Evolutionary conservation across 768 basidiomycete genomes (phyloP).

Genomic region (Postia placenta): DNA sequence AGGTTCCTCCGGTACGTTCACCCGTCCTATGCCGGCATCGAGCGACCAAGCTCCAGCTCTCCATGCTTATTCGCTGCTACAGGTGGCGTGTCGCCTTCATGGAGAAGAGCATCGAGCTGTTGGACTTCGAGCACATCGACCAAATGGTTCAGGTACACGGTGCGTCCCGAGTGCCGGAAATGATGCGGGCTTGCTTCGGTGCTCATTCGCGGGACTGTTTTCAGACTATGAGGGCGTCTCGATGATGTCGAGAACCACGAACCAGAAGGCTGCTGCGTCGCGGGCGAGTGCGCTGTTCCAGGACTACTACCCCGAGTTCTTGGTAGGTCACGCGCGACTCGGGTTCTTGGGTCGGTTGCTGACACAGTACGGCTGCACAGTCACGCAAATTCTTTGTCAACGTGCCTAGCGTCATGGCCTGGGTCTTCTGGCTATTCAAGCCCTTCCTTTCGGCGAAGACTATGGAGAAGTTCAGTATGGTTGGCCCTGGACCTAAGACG

Average conservation of each 20-base stretch:
- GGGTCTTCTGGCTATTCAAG: slow-evolving; percentile 85
- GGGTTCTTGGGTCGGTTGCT: background rate
- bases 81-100: slow-evolving; percentile 81
- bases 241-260: slow-evolving; percentile 59
- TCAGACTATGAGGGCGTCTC: slow-evolving; percentile 73
- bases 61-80: slow-evolving; percentile 3
- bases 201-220: background rate
- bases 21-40: background rate
- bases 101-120: slow-evolving; percentile 53
- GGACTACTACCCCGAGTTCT: slow-evolving; percentile 72
- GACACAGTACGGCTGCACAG: slow-evolving; percentile 25
- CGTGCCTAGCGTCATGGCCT: slow-evolving; percentile 68
- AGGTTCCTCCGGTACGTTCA: slow-evolving; percentile 63
- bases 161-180: slow-evolving; percentile 57
- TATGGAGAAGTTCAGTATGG: slow-evolving; percentile 76
- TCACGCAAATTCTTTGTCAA: slow-evolving; percentile 78
- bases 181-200: slow-evolving; percentile 35
- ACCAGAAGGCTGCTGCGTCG: slow-evolving; percentile 71
- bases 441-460: slow-evolving; percentile 65
- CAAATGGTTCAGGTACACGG: slow-evolving; percentile 73
- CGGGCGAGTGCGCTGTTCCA: slow-evolving; percentile 73
- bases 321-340: slow-evolving; percentile 39
- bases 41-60: background rate
- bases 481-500: slow-evolving; percentile 54
- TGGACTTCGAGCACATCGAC: slow-evolving; percentile 72